These are phyloP conservation scores for Phlegmacium glaucopus DNA, from an alignment of 768 basidiomycete species.

Conservation along the genomic window DNA sequence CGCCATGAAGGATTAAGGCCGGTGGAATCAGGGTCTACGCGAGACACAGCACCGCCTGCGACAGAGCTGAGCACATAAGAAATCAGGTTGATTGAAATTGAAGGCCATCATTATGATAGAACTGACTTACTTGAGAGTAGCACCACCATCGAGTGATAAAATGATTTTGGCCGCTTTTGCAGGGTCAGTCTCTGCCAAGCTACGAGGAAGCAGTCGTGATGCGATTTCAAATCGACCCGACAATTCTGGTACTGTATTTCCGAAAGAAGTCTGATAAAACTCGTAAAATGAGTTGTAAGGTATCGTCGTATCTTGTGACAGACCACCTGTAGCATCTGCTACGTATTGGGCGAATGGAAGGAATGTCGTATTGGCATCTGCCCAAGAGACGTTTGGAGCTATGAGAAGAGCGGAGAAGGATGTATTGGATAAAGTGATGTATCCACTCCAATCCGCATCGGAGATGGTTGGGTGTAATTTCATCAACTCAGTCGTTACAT, in stretches of 20 bases:
- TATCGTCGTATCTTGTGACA: conserved; percentile 4
- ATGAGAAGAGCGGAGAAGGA: conserved; percentile 22
- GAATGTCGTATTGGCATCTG: conserved; percentile 31
- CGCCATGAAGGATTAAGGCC: conserved; percentile 52
- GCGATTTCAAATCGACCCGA: conserved; percentile 27
- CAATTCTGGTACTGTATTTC: background rate
- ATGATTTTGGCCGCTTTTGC: conserved; percentile 22
- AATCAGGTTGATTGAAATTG: too few relatives aligned
- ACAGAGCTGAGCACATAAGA: conserved; percentile 28
- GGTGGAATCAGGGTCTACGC: conserved; percentile 31
- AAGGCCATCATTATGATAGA: too few relatives aligned
- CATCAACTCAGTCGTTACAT: conserved; percentile 31
- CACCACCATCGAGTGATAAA: conserved; percentile 15
- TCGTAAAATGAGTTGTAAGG: conserved; percentile 24
- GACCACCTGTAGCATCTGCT: conserved; percentile 18
- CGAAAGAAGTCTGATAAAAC: conserved; percentile 13
- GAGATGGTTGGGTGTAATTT: conserved; percentile 32
- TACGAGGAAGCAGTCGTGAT: conserved; percentile 31
- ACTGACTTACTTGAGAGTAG: conserved; percentile 21
- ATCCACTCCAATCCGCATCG: conserved; percentile 45
- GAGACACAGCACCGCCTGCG: conserved; percentile 41
- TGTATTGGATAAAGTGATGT: conserved; percentile 16
- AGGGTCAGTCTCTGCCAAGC: conserved; percentile 19
- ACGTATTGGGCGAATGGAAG: conserved; percentile 29
- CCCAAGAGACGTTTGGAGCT: conserved; percentile 33